Evolutionary conservation across 1,284 basidiomycete genomes (phyloP).

Genomic region (Coniophora puteana): DNA sequence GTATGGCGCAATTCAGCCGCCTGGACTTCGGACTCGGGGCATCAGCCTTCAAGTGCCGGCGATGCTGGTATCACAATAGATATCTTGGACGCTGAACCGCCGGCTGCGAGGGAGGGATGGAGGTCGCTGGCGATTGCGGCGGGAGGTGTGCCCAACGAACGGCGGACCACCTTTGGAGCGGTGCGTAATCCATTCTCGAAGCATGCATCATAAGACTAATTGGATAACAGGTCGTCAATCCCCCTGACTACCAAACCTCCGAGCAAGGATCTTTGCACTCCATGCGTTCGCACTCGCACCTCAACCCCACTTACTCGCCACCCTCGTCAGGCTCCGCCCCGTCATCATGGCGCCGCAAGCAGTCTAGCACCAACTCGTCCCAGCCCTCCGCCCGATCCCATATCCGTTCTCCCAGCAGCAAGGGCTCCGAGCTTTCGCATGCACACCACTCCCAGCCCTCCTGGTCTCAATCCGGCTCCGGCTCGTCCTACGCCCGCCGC

Average conservation of each 20-base stretch:
- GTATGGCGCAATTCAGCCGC: slow-evolving; percentile 42
- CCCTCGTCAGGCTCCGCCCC: slow-evolving; percentile 52
- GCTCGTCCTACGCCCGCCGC: slow-evolving; percentile 46
- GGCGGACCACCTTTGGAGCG: slow-evolving; percentile 56
- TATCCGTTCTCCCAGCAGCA: too few relatives aligned
- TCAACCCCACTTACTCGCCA: slow-evolving; percentile 40
- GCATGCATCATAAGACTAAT: not conserved
- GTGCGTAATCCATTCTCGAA: slow-evolving; percentile 32
- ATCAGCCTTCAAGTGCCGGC: slow-evolving; percentile 17
- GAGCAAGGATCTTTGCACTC: slow-evolving; percentile 62
- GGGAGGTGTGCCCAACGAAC: slow-evolving; percentile 29
- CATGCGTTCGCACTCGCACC: slow-evolving; percentile 47
- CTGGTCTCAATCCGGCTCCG: slow-evolving; percentile 47
- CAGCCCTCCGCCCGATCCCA: slow-evolving; percentile 46
- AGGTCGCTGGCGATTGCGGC: slow-evolving; percentile 49
- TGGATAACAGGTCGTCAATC: slow-evolving; percentile 40
- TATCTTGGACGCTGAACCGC: slow-evolving; percentile 62
- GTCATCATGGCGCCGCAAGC: slow-evolving; percentile 34
- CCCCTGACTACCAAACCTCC: slow-evolving; percentile 36
- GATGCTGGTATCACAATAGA: slow-evolving; percentile 44
- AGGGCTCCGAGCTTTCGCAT: slow-evolving; percentile 34
- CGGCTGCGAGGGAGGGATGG: slow-evolving; percentile 53
- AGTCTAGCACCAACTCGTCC: slow-evolving; percentile 44
- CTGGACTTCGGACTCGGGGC: slow-evolving; percentile 28
- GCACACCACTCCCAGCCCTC: slow-evolving; percentile 31